Evolutionary conservation across 2,329 filamentous ascomycete genomes (phyloP).

Genomic region (Claviceps arundinis): DNA sequence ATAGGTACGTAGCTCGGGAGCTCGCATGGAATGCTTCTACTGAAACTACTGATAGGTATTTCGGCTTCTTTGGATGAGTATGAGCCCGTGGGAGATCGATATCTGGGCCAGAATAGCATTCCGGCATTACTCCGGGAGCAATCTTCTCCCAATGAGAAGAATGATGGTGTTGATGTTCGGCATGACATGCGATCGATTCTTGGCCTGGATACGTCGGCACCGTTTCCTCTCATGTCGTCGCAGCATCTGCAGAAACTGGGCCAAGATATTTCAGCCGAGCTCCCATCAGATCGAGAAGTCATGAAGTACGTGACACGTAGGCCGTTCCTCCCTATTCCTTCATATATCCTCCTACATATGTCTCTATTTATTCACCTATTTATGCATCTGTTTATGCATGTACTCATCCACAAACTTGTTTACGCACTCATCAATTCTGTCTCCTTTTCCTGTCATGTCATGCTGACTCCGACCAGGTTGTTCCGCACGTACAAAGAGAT

Average conservation of each 20-base stretch:
- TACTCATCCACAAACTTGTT: no score
- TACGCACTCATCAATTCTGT: no score
- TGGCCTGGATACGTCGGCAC: slow-evolving; percentile 51
- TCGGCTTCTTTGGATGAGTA: slow-evolving; percentile 36
- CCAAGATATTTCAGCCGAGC: slow-evolving; percentile 45
- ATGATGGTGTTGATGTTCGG: slow-evolving; percentile 42
- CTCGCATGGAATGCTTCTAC: not conserved
- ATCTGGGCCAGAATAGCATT: slow-evolving; percentile 55
- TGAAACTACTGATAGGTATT: slow-evolving; percentile 6
- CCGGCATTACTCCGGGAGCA: slow-evolving; percentile 52
- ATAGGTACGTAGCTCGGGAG: slow-evolving; percentile 19
- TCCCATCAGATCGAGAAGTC: slow-evolving; percentile 52
- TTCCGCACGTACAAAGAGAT: slow-evolving; percentile 56
- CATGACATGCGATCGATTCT: slow-evolving; percentile 54
- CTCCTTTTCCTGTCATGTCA: not conserved
- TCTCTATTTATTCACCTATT: no score
- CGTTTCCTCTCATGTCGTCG: slow-evolving; percentile 54
- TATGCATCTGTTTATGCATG: no score
- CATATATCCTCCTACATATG: no score
- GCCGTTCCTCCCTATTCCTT: not conserved
- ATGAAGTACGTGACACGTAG: slow-evolving; percentile 41
- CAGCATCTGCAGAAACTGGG: slow-evolving; percentile 47
- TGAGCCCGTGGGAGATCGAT: slow-evolving; percentile 43
- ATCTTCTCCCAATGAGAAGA: slow-evolving; percentile 37
- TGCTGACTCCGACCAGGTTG: slow-evolving; percentile 26